phyloP scores from a whole-genome alignment of 75 land plant genomes.

The Sequoia sempervirens region DNA sequence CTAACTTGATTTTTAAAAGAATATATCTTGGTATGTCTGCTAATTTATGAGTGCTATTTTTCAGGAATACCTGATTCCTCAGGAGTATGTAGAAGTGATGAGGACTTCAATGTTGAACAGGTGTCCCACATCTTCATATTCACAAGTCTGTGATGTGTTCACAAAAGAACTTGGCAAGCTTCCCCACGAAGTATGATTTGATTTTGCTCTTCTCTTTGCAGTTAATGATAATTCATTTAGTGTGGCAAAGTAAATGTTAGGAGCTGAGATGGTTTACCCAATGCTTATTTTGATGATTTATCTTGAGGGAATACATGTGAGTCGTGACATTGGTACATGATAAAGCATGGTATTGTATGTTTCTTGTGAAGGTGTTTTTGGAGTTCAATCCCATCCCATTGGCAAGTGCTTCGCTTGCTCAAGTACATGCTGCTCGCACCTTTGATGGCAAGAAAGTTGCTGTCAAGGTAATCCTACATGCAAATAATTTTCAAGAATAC shows the following conservation, averaged over 20 bases:
- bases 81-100: conserved; percentile 86
- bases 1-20: not conserved
- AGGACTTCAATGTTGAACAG: conserved; percentile 87
- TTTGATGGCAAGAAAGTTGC: conserved; percentile 87
- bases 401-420: conserved; percentile 99
- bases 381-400: conserved; percentile 85
- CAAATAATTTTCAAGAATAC: not conserved
- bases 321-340: not conserved
- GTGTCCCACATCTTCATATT: conserved; percentile 93
- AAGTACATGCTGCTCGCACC: conserved; percentile 87
- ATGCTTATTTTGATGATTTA: not conserved
- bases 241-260: not conserved
- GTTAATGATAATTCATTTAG: not conserved
- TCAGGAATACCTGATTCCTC: conserved; percentile 88
- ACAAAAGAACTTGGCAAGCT: conserved; percentile 73
- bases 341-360: not conserved
- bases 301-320: not conserved
- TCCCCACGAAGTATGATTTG: conserved; percentile 68
- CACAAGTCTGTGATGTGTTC: conserved; percentile 85
- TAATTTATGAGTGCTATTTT: conserved; percentile 1
- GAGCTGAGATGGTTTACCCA: not conserved
- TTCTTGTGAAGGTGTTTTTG: conserved; percentile 49
- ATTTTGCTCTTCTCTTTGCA: not conserved
- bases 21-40: not conserved
- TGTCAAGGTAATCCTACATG: conserved; percentile 64